A percentile compares a stretch with the other conserved stretches of the same genome.
Conservation (phyloP, 2,329 filamentous ascomycete genomes). For the Neofusicoccum laricinum region DNA sequence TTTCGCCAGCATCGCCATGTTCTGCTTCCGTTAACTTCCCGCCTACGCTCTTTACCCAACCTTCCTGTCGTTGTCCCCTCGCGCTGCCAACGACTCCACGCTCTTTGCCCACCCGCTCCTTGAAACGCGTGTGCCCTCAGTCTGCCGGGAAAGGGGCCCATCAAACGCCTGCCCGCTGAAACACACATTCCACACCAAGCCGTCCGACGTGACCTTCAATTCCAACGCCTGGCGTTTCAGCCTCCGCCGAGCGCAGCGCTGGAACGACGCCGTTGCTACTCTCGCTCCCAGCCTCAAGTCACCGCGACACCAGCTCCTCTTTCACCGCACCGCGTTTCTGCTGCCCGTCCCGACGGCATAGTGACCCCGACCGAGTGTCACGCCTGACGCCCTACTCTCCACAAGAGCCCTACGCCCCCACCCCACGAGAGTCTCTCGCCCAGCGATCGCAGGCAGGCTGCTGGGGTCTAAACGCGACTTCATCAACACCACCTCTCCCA, state of each 20-base stretch:
- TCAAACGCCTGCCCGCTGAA: constrained; percentile 24
- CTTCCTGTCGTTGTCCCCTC: constrained; percentile 9
- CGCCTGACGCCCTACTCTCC: constrained; percentile 2
- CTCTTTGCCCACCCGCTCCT: constrained; percentile 18
- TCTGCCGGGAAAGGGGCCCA: constrained; percentile 27
- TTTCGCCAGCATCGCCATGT: constrained; percentile 17
- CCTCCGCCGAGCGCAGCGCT: constrained; percentile 14
- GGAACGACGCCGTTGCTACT: constrained; percentile 9
- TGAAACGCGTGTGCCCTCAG: constrained; percentile 14
- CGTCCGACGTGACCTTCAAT: constrained; percentile 21
- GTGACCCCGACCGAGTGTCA: constrained; percentile 11
- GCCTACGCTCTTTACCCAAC: constrained; percentile 11
- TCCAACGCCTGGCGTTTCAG: constrained; percentile 39
- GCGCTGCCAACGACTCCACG: constrained; percentile 9
- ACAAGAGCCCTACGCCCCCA: neutral
- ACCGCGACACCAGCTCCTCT: neutral
- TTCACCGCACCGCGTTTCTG: neutral
- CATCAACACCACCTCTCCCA: neutral
- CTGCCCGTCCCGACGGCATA: neutral
- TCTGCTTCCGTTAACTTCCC: constrained; percentile 15
- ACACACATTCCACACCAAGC: constrained; percentile 33
- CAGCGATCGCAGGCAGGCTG: constrained; percentile 11
- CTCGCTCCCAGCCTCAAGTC: constrained; percentile 1
- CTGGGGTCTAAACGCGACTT: constrained; percentile 9
- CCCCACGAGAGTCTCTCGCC: neutral